phyloP scores from a whole-genome alignment of 2,329 filamentous ascomycete genomes.

The Didymella exigua region DNA sequence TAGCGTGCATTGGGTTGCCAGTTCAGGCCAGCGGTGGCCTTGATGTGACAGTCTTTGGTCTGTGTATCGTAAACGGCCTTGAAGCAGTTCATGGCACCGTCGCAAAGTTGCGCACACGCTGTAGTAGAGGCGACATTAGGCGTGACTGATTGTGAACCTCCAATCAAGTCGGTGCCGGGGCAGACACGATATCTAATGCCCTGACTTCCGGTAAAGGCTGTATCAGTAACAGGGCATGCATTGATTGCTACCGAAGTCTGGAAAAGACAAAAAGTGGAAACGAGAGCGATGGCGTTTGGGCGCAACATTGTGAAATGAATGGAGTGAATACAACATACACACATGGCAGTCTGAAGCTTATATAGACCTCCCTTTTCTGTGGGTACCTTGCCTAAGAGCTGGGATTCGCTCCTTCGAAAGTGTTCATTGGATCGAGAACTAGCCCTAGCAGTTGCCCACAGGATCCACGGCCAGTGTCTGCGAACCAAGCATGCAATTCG shows the following conservation, averaged over 20 bases:
- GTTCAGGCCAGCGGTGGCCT: conserved; percentile 21
- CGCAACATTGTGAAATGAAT: conserved; percentile 20
- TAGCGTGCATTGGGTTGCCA: conserved; percentile 31
- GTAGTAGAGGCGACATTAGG: conserved; percentile 23
- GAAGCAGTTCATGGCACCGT: conserved; percentile 29
- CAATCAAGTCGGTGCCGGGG: conserved; percentile 27
- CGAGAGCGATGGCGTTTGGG: conserved; percentile 17
- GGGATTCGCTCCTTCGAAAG: not conserved
- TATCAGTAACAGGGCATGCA: conserved; percentile 28
- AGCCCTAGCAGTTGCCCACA: not conserved
- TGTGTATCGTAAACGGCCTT: conserved; percentile 35
- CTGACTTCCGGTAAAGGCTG: conserved; percentile 24
- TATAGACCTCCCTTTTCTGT: conserved; percentile 1
- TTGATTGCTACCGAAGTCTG: conserved; percentile 25
- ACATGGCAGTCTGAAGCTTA: not conserved
- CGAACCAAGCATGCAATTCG: conserved; percentile 1
- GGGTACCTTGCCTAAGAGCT: not conserved
- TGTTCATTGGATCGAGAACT: not conserved
- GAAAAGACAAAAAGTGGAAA: conserved; percentile 26
- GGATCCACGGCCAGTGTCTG: conserved; percentile 2
- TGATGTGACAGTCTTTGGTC: conserved; percentile 30
- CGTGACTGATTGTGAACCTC: conserved; percentile 19
- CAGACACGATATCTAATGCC: conserved; percentile 32
- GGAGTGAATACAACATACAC: not conserved
- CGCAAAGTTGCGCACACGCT: conserved; percentile 31